Conservation (phyloP, 352 stramenopile species). For the Hyaloperonospora brassicae region DNA sequence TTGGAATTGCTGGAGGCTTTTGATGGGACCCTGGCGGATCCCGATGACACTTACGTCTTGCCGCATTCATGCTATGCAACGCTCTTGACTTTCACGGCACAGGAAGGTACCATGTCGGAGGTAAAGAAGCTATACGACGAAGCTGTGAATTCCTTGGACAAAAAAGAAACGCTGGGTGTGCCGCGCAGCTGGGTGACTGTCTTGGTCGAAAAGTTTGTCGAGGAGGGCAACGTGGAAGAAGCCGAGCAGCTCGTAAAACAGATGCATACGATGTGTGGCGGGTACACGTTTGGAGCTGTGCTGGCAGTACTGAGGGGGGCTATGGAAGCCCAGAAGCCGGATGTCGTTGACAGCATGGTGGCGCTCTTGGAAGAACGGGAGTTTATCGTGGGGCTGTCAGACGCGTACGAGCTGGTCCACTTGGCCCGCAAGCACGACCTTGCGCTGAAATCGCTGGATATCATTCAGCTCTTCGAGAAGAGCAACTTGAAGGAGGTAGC, state of each 20-base stretch:
- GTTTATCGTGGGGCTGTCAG: conserved; percentile 31
- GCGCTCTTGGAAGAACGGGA: conserved; percentile 34
- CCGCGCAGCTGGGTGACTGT: conserved; percentile 41
- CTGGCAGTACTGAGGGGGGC: conserved; percentile 35
- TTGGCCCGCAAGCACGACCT: conserved; percentile 36
- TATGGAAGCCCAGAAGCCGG: conserved; percentile 18
- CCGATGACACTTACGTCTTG: conserved; percentile 39
- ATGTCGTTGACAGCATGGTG: conserved; percentile 26
- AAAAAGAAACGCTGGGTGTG: conserved; percentile 23
- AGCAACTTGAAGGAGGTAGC: conserved; percentile 29
- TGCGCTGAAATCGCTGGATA: conserved; percentile 30
- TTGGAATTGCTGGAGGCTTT: conserved; percentile 52
- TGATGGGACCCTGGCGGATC: conserved; percentile 19
- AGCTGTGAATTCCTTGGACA: conserved; percentile 27
- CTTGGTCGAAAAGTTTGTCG: conserved; percentile 34
- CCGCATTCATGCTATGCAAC: conserved; percentile 39
- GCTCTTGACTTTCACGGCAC: conserved; percentile 30
- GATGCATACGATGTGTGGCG: conserved; percentile 34
- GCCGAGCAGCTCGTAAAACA: conserved; percentile 27
- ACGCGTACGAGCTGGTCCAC: conserved; percentile 53
- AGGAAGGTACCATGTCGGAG: conserved; percentile 30
- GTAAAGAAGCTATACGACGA: conserved; percentile 44
- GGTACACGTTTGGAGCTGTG: conserved; percentile 38
- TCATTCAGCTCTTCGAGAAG: conserved; percentile 45
- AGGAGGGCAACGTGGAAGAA: conserved; percentile 31